Conservation (phyloP, 2,329 filamentous ascomycete species). For the Xylaria multiplex region DNA sequence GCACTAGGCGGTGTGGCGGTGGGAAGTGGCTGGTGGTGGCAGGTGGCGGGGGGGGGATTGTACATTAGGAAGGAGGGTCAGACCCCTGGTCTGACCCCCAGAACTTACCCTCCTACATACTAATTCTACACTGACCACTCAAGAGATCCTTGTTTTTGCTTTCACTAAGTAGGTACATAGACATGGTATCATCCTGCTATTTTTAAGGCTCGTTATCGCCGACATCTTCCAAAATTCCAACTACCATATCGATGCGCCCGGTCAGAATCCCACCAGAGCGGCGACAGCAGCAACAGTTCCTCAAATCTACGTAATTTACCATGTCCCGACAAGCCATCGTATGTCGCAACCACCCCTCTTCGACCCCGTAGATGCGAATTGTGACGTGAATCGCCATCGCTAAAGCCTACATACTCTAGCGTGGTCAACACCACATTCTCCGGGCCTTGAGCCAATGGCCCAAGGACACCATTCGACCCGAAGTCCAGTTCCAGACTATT, state of each 20-base stretch:
- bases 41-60: no score
- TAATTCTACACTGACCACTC: no score
- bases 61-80: no score
- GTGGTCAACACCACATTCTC: slow-evolving; percentile 59
- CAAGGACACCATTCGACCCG: slow-evolving; percentile 69
- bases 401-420: slow-evolving; percentile 47
- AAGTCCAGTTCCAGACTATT: slow-evolving; percentile 69
- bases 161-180: no score
- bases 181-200: background rate
- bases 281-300: no score
- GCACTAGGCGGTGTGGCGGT: no score
- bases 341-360: slow-evolving; percentile 27
- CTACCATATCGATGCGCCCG: background rate
- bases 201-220: slow-evolving; percentile 10
- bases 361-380: background rate
- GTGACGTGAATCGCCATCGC: background rate
- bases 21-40: no score
- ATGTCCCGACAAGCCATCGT: slow-evolving; percentile 45
- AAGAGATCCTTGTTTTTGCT: no score
- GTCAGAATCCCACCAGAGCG: background rate
- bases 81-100: no score
- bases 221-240: slow-evolving; percentile 29
- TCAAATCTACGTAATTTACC: background rate
- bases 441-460: slow-evolving; percentile 69
- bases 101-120: no score